Evolutionary conservation across 208 protist genomes (phyloP).

Genomic region (Leishmania lainsoni): DNA sequence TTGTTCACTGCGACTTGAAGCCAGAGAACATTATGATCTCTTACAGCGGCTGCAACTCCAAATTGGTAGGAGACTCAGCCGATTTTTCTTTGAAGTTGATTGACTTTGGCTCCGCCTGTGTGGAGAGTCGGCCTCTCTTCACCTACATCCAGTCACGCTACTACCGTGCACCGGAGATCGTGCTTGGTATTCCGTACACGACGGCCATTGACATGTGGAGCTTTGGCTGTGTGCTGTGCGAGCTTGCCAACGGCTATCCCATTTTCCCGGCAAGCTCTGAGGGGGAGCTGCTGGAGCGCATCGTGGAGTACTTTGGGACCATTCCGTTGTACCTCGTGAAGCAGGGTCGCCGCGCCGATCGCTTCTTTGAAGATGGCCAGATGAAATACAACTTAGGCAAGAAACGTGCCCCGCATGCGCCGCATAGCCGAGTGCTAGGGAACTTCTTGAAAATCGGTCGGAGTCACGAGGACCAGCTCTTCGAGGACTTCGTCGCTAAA

Average conservation of each 20-base stretch:
- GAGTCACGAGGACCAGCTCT: conserved; percentile 35
- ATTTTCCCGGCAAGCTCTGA: conserved; percentile 91
- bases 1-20: conserved; percentile 97
- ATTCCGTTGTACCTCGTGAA: conserved; percentile 55
- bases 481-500: conserved; percentile 57
- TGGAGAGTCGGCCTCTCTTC: conserved; percentile 89
- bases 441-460: conserved; percentile 45
- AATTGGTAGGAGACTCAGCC: neutral
- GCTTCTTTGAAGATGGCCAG: conserved; percentile 55
- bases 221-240: conserved; percentile 93
- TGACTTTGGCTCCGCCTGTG: conserved; percentile 97
- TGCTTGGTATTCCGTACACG: conserved; percentile 89
- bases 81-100: conserved; percentile 95
- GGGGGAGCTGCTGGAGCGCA: conserved; percentile 80
- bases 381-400: conserved; percentile 29
- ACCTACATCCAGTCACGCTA: conserved; percentile 95
- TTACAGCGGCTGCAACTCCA: conserved; percentile 3
- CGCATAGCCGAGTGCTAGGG: conserved; percentile 35
- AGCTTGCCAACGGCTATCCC: conserved; percentile 92
- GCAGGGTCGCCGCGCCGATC: conserved; percentile 48
- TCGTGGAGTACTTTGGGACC: conserved; percentile 85
- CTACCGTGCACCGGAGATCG: conserved; percentile 92
- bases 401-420: conserved; percentile 32
- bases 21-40: conserved; percentile 96
- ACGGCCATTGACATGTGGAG: conserved; percentile 93